phyloP scores from a whole-genome alignment of 768 basidiomycete genomes.

The Fomitopsis pulvina region DNA sequence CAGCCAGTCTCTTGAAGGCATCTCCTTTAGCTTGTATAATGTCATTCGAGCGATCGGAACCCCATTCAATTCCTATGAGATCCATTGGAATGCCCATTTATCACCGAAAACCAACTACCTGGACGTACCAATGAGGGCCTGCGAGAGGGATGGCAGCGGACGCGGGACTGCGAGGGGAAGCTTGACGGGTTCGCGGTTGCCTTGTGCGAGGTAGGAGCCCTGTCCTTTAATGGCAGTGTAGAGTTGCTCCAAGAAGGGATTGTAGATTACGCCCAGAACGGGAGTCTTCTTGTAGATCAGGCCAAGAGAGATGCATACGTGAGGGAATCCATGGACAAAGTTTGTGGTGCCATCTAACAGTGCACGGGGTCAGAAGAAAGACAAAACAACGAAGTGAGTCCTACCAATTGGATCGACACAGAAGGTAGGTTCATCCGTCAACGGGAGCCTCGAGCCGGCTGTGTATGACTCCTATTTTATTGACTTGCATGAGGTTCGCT shows the following conservation, averaged over 20 bases:
- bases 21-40: slow-evolving; percentile 51
- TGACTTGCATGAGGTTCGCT: too few species aligned
- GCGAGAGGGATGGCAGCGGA: slow-evolving; percentile 65
- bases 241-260: slow-evolving; percentile 84
- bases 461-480: slow-evolving; percentile 94
- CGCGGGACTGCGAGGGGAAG: slow-evolving; percentile 64
- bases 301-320: slow-evolving; percentile 87
- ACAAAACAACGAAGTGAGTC: slow-evolving; percentile 13
- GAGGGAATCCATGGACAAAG: slow-evolving; percentile 81
- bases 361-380: not conserved
- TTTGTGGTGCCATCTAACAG: slow-evolving; percentile 79
- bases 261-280: slow-evolving; percentile 87
- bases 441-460: slow-evolving; percentile 54
- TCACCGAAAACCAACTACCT: not conserved
- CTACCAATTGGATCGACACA: slow-evolving; percentile 93
- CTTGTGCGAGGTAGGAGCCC: slow-evolving; percentile 59
- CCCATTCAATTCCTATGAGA: slow-evolving; percentile 77
- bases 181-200: slow-evolving; percentile 49
- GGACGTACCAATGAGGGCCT: slow-evolving; percentile 53
- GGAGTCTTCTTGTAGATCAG: slow-evolving; percentile 78
- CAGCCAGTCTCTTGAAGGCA: slow-evolving; percentile 72
- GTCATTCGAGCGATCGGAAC: slow-evolving; percentile 59
- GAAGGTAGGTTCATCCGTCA: slow-evolving; percentile 89
- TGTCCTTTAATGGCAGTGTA: slow-evolving; percentile 77
- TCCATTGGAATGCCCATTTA: slow-evolving; percentile 24